Base-by-base conservation (phyloP, 805 yeast genomes). In the Candida ovalis region DNA sequence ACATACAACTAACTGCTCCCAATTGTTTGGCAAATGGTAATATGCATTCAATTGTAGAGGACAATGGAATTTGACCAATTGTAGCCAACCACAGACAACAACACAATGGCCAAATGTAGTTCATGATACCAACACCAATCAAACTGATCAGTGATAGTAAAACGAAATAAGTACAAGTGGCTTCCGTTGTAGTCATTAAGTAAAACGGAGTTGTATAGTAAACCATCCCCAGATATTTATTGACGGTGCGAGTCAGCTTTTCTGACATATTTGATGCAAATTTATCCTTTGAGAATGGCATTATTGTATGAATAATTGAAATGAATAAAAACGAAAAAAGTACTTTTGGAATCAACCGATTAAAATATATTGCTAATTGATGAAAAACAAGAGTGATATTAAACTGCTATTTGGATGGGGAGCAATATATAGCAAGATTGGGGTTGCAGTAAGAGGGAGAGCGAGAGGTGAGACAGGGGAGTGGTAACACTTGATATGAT, bases 121-220 rank as follows among this genome's bases (percentile, higher is more conserved):
- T 51, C 13, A 41, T 33, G 25, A 45, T 17, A 18, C 52, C 53
- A 45, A 50, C 44, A 35, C 43, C 28, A 18, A 54, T 15, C 24
- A 54, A 30, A 10, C 37, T 17, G 7, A 45, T 23, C 18, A 51
- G 28, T 1, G 53, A 24, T 15, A 52, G 4, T 8, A 55, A 40
- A 3, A 52, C 43, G 10, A 57, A 22, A 17, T 53, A 46, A 3
- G 61, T 55, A 32, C 42, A 47, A 2, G 50, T 44, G 2, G 53
- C 55, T 43, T 57, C 61, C 10, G 50, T 45, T 1, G 51, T 47
- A 15, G 61, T 57, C 59, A 57, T 55, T 24, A 57, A 42, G 41
- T 57, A 57, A 41, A 57, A 57, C 2, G 61, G 61, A 12, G 51
- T 44, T 18, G 55, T 54, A 36, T 53, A 57, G 47, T 57, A 57